These are phyloP conservation scores for Physaria fendleri DNA, from an alignment of 345 rosid genomes.

Conservation along the genomic window DNA sequence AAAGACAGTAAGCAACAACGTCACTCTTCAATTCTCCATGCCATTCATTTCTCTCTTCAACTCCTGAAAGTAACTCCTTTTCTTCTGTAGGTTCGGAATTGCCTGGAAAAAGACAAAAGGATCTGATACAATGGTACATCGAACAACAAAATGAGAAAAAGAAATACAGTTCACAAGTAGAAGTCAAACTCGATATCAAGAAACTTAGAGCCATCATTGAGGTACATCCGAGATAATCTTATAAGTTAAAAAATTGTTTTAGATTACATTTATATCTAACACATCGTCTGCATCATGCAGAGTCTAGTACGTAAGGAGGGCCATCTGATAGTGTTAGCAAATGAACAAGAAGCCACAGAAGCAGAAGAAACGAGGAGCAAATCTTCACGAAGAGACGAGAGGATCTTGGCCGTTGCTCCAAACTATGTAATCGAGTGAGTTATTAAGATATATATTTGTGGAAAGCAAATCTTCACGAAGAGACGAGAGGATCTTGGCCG, in stretches of 20 bases:
- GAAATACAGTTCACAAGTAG: constrained; percentile 57
- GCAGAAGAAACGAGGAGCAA: constrained; percentile 42
- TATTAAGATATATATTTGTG: too few relatives aligned
- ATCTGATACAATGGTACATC: constrained; percentile 77
- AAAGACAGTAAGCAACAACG: constrained; percentile 52
- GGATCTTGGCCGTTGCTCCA: constrained; percentile 86
- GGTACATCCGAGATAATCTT: constrained; percentile 35
- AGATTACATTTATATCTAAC: background rate
- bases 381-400: constrained; percentile 50
- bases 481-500: constrained; percentile 77
- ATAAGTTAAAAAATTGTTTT: background rate
- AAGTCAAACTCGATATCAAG: constrained; percentile 61
- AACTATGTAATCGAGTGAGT: constrained; percentile 69
- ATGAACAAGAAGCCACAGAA: constrained; percentile 45
- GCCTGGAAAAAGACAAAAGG: constrained; percentile 85
- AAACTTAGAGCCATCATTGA: constrained; percentile 75
- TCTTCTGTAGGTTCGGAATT: constrained; percentile 50
- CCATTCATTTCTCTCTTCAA: background rate
- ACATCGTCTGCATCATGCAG: constrained; percentile 34
- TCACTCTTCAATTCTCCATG: background rate
- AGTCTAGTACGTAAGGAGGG: constrained; percentile 87
- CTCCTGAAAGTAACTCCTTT: background rate
- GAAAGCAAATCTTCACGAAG: constrained; percentile 41
- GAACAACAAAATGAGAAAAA: constrained; percentile 85
- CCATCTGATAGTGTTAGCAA: constrained; percentile 71